These are phyloP conservation scores for Phytopythium boreale DNA, from an alignment of 352 stramenopile species.

Conservation along the genomic window DNA sequence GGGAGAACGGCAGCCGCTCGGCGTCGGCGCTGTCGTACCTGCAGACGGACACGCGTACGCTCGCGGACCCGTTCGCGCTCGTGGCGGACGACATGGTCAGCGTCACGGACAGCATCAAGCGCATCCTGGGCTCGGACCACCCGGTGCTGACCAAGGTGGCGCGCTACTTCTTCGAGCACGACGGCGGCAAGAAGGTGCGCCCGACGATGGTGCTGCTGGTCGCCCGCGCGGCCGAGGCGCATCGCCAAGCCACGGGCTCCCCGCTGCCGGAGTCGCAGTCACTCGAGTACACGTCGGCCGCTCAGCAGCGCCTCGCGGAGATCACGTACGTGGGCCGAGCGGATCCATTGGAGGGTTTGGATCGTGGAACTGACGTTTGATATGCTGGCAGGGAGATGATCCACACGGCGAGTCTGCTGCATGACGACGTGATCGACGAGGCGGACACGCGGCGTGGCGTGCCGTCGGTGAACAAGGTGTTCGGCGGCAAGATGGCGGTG, in stretches of 20 bases:
- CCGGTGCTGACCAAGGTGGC: conserved; percentile 96
- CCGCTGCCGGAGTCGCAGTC: conserved; percentile 56
- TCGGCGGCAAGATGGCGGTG: conserved; percentile 99
- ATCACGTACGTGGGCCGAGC: conserved; percentile 59
- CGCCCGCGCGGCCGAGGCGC: conserved; percentile 87
- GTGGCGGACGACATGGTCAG: conserved; percentile 89
- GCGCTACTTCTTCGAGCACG: conserved; percentile 94
- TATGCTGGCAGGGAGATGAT: conserved; percentile 93
- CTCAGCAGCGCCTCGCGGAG: conserved; percentile 79
- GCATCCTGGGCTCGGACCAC: conserved; percentile 95
- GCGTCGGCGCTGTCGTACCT: conserved; percentile 46
- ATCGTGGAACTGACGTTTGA: background rate
- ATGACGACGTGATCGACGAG: conserved; percentile 99
- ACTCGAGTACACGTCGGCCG: conserved; percentile 64
- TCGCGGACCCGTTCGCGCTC: conserved; percentile 92
- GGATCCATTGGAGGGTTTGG: too few species aligned
- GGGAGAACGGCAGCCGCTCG: conserved; percentile 13
- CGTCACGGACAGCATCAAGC: conserved; percentile 94
- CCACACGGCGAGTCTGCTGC: conserved; percentile 97
- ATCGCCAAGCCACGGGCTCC: conserved; percentile 38
- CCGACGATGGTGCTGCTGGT: conserved; percentile 98
- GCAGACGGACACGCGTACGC: conserved; percentile 39
- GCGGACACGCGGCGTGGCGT: conserved; percentile 93
- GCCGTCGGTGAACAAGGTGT: conserved; percentile 95
- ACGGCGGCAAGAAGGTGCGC: conserved; percentile 98